Evolutionary conservation across 306 rosid species (phyloP).

Genomic region (Cicer pinnatifidum): DNA sequence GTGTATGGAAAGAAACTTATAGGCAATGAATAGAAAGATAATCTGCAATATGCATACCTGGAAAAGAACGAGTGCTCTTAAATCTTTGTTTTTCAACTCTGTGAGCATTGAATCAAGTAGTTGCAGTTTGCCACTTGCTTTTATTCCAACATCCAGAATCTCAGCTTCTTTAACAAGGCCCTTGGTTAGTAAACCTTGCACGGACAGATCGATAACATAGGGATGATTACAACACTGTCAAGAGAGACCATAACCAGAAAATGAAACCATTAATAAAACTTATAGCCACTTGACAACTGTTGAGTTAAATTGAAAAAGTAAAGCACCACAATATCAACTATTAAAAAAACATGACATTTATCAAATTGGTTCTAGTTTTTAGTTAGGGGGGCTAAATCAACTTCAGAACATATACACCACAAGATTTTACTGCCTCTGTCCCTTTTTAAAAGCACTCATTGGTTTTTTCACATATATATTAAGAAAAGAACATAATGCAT

Average conservation of each 20-base stretch:
- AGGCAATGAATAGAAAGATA: neutral
- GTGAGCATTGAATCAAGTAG: conserved; percentile 84
- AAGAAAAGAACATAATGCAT: too few relatives aligned
- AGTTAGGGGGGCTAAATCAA: conserved; percentile 17
- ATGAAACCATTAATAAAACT: conserved; percentile 32
- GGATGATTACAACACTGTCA: conserved; percentile 93
- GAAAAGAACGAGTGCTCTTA: conserved; percentile 72
- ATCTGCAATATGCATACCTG: conserved; percentile 58
- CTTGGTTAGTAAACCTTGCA: conserved; percentile 50
- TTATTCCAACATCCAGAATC: conserved; percentile 63
- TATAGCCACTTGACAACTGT: conserved; percentile 22
- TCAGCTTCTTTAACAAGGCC: conserved; percentile 52
- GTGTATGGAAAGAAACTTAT: neutral
- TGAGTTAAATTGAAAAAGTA: conserved; percentile 28
- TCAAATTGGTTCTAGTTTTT: conserved; percentile 15
- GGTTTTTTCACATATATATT: too few relatives aligned
- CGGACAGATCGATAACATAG: conserved; percentile 55
- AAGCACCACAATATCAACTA: conserved; percentile 34
- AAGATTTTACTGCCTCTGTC: neutral
- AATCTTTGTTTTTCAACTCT: conserved; percentile 65
- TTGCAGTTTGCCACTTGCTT: conserved; percentile 90
- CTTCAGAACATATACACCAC: conserved; percentile 10
- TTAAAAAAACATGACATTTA: neutral
- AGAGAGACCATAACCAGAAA: conserved; percentile 36
- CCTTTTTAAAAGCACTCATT: too few relatives aligned